phyloP scores from a whole-genome alignment of 1,284 basidiomycete genomes.

The Pyrrhoderma noxium region DNA sequence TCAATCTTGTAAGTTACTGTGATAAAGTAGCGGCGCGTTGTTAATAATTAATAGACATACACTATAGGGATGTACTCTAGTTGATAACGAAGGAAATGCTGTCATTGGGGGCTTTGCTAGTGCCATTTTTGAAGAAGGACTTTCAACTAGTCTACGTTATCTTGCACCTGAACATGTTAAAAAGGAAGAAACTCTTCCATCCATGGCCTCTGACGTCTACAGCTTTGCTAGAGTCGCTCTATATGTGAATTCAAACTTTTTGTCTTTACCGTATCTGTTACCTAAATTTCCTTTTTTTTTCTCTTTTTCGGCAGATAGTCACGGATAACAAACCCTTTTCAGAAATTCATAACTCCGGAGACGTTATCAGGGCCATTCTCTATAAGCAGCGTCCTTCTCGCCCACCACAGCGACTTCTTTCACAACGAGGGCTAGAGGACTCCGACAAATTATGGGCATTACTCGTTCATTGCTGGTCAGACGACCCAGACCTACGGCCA shows the following conservation, averaged over 20 bases:
- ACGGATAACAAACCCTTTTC: constrained; percentile 7
- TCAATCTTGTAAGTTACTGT: background rate
- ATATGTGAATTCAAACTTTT: background rate
- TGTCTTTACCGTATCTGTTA: background rate
- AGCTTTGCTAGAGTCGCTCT: constrained; percentile 15
- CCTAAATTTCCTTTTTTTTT: background rate
- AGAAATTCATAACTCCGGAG: background rate
- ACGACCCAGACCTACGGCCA: constrained; percentile 11
- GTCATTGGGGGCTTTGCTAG: constrained; percentile 15
- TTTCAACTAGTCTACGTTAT: constrained; percentile 5
- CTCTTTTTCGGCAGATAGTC: constrained; percentile 5
- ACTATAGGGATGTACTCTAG: background rate
- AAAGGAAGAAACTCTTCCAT: background rate
- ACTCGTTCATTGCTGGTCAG: constrained; percentile 11
- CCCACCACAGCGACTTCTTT: background rate
- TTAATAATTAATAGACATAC: background rate
- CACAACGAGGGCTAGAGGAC: constrained; percentile 15
- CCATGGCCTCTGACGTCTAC: constrained; percentile 8
- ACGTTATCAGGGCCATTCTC: background rate
- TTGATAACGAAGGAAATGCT: constrained; percentile 12
- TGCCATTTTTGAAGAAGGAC: constrained; percentile 8
- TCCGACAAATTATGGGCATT: constrained; percentile 6
- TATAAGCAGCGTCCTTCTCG: constrained; percentile 5
- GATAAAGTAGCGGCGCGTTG: constrained; percentile 2
- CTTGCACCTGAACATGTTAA: constrained; percentile 9